A percentile compares a stretch with the other conserved stretches of the same genome.
Conservation (phyloP, 2,329 filamentous ascomycete genomes). For the Atkinsonella hypoxylon region DNA sequence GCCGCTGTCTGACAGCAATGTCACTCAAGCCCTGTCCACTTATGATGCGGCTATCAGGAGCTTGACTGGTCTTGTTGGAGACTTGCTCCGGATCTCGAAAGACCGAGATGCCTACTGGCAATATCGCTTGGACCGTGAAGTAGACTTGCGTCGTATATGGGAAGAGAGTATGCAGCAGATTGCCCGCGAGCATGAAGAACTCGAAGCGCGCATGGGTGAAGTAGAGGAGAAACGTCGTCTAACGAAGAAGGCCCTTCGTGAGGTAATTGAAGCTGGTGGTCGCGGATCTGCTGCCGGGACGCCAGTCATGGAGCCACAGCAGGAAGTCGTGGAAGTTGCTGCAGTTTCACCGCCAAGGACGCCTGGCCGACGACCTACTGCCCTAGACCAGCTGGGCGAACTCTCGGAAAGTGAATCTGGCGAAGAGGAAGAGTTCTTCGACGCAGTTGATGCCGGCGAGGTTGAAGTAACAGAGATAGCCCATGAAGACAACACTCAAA, state of each 20-base stretch:
- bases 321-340: slow-evolving; percentile 20
- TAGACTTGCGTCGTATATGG: slow-evolving; percentile 89
- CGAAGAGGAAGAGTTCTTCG: slow-evolving; percentile 89
- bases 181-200: slow-evolving; percentile 84
- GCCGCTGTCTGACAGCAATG: slow-evolving; percentile 62
- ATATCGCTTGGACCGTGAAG: slow-evolving; percentile 82
- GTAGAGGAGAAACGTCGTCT: slow-evolving; percentile 81
- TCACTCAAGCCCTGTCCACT: slow-evolving; percentile 65
- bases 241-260: slow-evolving; percentile 79
- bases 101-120: slow-evolving; percentile 97
- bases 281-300: slow-evolving; percentile 22
- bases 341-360: slow-evolving; percentile 28
- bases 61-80: slow-evolving; percentile 70
- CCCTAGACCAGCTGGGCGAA: slow-evolving; percentile 58
- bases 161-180: slow-evolving; percentile 98
- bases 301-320: slow-evolving; percentile 17
- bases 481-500: slow-evolving; percentile 28
- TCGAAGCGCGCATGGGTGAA: slow-evolving; percentile 79
- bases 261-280: slow-evolving; percentile 54
- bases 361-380: slow-evolving; percentile 46
- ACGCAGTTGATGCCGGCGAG: slow-evolving; percentile 87
- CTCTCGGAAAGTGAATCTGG: slow-evolving; percentile 73
- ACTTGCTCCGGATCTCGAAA: slow-evolving; percentile 81
- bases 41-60: slow-evolving; percentile 87
- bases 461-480: slow-evolving; percentile 68